Base-by-base conservation (phyloP, 768 basidiomycete genomes). In the Tricholoma saponaceum region DNA sequence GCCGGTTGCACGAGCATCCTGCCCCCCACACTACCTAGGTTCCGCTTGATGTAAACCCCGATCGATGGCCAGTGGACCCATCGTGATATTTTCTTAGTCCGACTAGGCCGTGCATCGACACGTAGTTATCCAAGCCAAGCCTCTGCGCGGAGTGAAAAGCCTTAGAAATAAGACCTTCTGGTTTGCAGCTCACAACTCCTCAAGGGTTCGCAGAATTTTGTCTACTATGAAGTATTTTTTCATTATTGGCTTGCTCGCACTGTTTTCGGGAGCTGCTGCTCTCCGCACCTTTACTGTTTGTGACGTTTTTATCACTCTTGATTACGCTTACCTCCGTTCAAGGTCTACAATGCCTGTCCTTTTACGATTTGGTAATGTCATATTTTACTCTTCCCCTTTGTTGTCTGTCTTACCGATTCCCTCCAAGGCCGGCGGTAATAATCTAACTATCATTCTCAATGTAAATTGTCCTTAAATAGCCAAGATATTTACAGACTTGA, bases 351-450 rank as follows among this genome's bases (percentile, higher is more conserved):
- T 71, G 75, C 70, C 3, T 88, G 87, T 64, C 79, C 84, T 0
- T 88, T 85, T 69, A 88, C 85, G 3, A 78, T 88, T 58, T 88
- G 87, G 87, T 86, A 63, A 75, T 7, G 8, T 20, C 14, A 13
- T 37, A 13, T 41, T 18, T 41, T n/a, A 20, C n/a, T 18, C 51
- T 49, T 32, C 16, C 9, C 44, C 16, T 20, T 20, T 16, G n/a
- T 7, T 26, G 16, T 12, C 16, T n/a, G 13, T 2, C 14, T 25
- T 41, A 14, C 35, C 28, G 14, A 25, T 51, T 28, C 46, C 32
- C 50, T 20, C 44, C 30, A 39, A 78, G 75, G 76, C 76, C 77
- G 4, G 76, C 75, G 37, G 75, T 74, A 70, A 55, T 59, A 9
- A 41, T 41, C 9, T 22, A 14, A 32, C 39, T 12, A 26, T 18